These are phyloP conservation scores for Areca catechu DNA, from an alignment of 176 grass and related monocot species.

Conservation along the genomic window DNA sequence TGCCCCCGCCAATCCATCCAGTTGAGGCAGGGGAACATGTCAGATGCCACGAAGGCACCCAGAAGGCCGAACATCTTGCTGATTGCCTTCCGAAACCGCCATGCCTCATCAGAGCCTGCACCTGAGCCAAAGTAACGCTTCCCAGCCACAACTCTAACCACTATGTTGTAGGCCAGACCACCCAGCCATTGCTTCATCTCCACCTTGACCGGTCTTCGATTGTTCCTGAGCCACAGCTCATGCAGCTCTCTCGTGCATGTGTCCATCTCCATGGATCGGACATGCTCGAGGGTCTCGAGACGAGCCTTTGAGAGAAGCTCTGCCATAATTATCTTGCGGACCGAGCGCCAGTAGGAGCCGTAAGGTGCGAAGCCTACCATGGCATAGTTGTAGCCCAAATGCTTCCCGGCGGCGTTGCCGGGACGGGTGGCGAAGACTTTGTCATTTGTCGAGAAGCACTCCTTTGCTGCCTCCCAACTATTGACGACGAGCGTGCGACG, in stretches of 20 bases:
- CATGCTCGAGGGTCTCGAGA: not conserved
- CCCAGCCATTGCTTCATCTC: not conserved
- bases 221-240: not conserved
- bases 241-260: not conserved
- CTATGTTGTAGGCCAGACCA: not conserved
- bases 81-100: not conserved
- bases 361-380: not conserved
- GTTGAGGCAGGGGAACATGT: not conserved
- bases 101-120: not conserved
- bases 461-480: not conserved
- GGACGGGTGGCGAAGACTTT: not conserved
- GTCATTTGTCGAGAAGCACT: not conserved
- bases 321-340: not conserved
- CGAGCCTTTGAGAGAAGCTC: not conserved
- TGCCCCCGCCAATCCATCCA: not conserved
- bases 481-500: not conserved
- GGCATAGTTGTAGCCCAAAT: constrained; percentile 1
- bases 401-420: not conserved
- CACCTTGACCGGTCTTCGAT: not conserved
- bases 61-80: not conserved
- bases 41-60: not conserved
- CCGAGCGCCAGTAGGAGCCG: not conserved
- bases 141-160: not conserved
- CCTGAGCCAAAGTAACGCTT: not conserved
- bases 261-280: not conserved